These are phyloP conservation scores for Fusarium torulosum DNA, from an alignment of 2,329 filamentous ascomycete genomes.

Conservation along the genomic window DNA sequence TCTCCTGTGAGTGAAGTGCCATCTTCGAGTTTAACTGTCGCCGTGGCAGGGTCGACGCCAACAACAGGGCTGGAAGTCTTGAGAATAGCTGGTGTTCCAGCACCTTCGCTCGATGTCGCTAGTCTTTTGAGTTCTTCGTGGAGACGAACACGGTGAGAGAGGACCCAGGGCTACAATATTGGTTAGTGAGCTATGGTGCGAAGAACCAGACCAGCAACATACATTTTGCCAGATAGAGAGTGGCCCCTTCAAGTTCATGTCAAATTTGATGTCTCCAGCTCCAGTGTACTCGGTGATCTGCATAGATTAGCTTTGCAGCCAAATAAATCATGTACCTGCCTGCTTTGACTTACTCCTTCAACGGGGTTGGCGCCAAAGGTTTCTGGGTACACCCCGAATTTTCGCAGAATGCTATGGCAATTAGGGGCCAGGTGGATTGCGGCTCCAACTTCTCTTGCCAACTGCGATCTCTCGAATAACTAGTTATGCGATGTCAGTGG, in stretches of 20 bases:
- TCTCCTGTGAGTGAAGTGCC: conserved; percentile 61
- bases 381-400: conserved; percentile 56
- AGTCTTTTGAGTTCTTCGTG: conserved; percentile 62
- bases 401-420: conserved; percentile 66
- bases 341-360: conserved; percentile 41
- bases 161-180: conserved; percentile 54
- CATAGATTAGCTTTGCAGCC: conserved; percentile 17
- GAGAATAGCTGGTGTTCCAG: conserved; percentile 54
- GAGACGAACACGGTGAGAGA: conserved; percentile 65
- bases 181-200: neutral
- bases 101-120: conserved; percentile 55
- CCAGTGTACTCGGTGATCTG: conserved; percentile 54
- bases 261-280: conserved; percentile 53
- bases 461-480: conserved; percentile 68
- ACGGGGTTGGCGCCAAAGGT: conserved; percentile 55
- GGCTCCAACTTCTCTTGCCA: conserved; percentile 69
- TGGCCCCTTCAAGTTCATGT: conserved; percentile 52
- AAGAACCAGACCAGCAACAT: neutral
- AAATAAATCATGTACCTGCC: too few species aligned
- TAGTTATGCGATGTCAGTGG: conserved; percentile 46
- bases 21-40: conserved; percentile 59
- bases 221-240: conserved; percentile 61
- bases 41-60: conserved; percentile 56
- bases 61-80: conserved; percentile 58
- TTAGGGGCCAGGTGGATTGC: conserved; percentile 75